A percentile compares a stretch with the other conserved stretches of the same genome.
Conservation (phyloP, 2,329 filamentous ascomycete genomes). For the Fusarium nurragi region DNA sequence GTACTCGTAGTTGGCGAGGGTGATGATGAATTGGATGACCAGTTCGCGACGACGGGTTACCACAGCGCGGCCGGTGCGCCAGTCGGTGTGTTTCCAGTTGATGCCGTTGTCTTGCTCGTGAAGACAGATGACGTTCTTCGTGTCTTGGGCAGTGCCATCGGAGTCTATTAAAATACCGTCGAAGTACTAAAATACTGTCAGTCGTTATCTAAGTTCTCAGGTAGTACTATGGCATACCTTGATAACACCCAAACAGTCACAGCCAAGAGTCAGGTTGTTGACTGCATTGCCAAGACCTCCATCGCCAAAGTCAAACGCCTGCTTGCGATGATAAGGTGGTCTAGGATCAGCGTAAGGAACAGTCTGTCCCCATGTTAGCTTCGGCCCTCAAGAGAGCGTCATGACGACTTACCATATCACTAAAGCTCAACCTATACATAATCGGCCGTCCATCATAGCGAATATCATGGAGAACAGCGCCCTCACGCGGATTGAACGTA, state of each 20-base stretch:
- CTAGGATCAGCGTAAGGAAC: conserved; percentile 74
- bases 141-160: conserved; percentile 50
- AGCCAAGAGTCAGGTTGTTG: conserved; percentile 73
- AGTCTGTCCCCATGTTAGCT: conserved; percentile 31
- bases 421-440: conserved; percentile 72
- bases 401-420: conserved; percentile 66
- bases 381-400: accelerated
- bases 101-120: conserved; percentile 78
- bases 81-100: conserved; percentile 77
- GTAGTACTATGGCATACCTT: conserved; percentile 34
- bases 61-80: conserved; percentile 68
- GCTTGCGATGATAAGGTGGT: conserved; percentile 70
- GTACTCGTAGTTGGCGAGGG: conserved; percentile 76
- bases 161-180: conserved; percentile 47
- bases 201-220: not conserved
- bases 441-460: conserved; percentile 71
- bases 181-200: conserved; percentile 44
- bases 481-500: conserved; percentile 75
- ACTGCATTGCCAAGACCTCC: conserved; percentile 71
- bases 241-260: conserved; percentile 74
- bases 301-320: conserved; percentile 76
- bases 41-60: conserved; percentile 70
- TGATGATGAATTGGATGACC: conserved; percentile 75
- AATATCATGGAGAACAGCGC: conserved; percentile 74
- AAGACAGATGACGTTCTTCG: conserved; percentile 69